phyloP scores from a whole-genome alignment of 768 basidiomycete genomes.

The Auricularia auricula-judae region DNA sequence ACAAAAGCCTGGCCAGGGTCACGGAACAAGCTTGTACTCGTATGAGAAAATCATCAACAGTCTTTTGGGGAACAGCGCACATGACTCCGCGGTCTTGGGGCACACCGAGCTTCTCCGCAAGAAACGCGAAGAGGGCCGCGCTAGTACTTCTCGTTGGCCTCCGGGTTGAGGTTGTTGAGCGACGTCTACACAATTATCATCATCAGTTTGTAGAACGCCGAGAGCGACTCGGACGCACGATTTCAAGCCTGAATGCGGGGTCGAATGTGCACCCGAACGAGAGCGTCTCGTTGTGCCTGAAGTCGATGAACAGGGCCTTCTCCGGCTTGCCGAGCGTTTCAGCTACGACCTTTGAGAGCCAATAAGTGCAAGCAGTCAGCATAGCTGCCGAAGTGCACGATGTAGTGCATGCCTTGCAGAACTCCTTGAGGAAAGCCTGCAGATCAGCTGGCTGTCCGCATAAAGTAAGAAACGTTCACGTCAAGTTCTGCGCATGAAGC shows the following conservation, averaged over 20 bases:
- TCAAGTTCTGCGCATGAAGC: background rate
- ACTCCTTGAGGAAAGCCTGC: conserved; percentile 32
- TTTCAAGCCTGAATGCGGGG: conserved; percentile 46
- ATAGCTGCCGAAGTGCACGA: background rate
- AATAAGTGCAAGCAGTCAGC: no score
- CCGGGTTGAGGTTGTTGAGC: conserved; percentile 42
- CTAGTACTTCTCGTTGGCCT: conserved; percentile 43
- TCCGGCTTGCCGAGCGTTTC: conserved; percentile 45
- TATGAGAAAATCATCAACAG: no score
- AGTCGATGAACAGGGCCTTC: conserved; percentile 38
- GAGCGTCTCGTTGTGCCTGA: conserved; percentile 47
- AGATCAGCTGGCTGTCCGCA: conserved; percentile 15
- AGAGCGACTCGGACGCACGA: conserved; percentile 33
- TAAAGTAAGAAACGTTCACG: background rate
- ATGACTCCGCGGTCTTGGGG: conserved; percentile 49
- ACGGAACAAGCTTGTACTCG: no score
- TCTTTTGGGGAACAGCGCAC: conserved; percentile 18
- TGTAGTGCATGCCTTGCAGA: conserved; percentile 38
- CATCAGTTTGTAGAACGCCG: background rate
- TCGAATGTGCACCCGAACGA: conserved; percentile 54
- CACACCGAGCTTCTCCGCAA: conserved; percentile 42
- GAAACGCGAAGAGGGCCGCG: conserved; percentile 41
- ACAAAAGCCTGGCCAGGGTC: no score
- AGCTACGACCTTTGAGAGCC: conserved; percentile 35
- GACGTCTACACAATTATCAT: conserved; percentile 30